Conservation (phyloP, 2,329 filamentous ascomycete genomes). For the Cladosporium cucumerinum region DNA sequence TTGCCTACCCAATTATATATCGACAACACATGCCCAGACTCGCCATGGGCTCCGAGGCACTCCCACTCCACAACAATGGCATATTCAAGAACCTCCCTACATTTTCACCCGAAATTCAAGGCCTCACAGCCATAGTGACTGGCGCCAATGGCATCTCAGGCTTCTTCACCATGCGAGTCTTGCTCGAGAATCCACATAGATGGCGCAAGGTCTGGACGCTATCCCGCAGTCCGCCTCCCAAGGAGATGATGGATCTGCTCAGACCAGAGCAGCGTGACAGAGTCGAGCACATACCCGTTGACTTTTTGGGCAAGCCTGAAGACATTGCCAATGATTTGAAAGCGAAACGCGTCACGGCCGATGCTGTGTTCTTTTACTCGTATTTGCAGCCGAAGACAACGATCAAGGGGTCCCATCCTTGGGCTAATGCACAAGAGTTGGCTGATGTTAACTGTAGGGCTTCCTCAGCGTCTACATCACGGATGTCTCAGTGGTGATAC, state of each 20-base stretch:
- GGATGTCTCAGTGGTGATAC: conserved; percentile 25
- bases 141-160: conserved; percentile 56
- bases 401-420: conserved; percentile 39
- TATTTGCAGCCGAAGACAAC: conserved; percentile 51
- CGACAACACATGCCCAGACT: neutral
- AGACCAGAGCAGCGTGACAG: conserved; percentile 29
- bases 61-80: conserved; percentile 33
- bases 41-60: conserved; percentile 28
- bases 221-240: conserved; percentile 46
- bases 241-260: conserved; percentile 35
- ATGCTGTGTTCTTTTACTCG: conserved; percentile 54
- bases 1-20: neutral
- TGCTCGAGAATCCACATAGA: conserved; percentile 45
- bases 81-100: conserved; percentile 52
- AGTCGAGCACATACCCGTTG: conserved; percentile 31
- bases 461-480: neutral
- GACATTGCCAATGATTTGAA: conserved; percentile 37
- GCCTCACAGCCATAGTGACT: conserved; percentile 51
- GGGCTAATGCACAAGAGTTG: conserved; percentile 51
- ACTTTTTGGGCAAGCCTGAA: conserved; percentile 39
- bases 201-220: conserved; percentile 54
- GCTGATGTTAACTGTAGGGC: conserved; percentile 47
- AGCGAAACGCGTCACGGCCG: conserved; percentile 35
- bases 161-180: conserved; percentile 49
- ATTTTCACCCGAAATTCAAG: conserved; percentile 42